These are phyloP conservation scores for Rhamnella rubrinervis DNA, from an alignment of 331 rosid genomes.

Conservation along the genomic window DNA sequence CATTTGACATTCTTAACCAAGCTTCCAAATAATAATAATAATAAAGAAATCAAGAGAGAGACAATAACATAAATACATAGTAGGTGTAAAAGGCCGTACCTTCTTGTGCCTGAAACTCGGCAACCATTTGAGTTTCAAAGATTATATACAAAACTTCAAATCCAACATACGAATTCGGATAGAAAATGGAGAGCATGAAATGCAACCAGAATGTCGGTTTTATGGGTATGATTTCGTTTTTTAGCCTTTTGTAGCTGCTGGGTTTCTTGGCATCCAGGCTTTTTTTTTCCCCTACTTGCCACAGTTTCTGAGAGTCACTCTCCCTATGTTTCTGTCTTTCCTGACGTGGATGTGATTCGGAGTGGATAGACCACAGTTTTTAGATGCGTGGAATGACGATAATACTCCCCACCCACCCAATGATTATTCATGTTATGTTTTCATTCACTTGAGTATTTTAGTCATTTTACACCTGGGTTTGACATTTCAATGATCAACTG, in stretches of 20 bases:
- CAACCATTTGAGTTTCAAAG: slow-evolving; percentile 12
- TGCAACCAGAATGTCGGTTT: slow-evolving; percentile 26
- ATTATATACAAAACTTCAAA: slow-evolving; percentile 1
- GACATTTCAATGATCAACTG: no score
- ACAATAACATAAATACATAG: background rate
- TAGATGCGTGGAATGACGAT: background rate
- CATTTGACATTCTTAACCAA: slow-evolving; percentile 33
- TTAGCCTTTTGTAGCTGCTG: slow-evolving; percentile 10
- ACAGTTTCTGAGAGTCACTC: slow-evolving; percentile 1
- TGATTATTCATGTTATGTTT: background rate
- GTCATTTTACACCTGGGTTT: background rate
- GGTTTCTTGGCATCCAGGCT: slow-evolving; percentile 15
- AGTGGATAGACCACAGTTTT: slow-evolving; percentile 6
- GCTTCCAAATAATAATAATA: slow-evolving; percentile 10
- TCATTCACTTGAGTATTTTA: background rate
- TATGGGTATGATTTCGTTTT: background rate
- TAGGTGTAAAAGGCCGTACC: slow-evolving; percentile 29
- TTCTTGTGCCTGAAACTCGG: slow-evolving; percentile 18
- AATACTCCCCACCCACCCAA: background rate
- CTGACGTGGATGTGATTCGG: slow-evolving; percentile 31
- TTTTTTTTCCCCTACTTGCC: background rate
- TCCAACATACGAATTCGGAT: slow-evolving; percentile 19
- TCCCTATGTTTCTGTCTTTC: background rate
- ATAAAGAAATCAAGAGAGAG: background rate
- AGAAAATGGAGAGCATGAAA: slow-evolving; percentile 10